Conservation (phyloP, 805 yeast species). For the Barnettozyma wickerhamii region DNA sequence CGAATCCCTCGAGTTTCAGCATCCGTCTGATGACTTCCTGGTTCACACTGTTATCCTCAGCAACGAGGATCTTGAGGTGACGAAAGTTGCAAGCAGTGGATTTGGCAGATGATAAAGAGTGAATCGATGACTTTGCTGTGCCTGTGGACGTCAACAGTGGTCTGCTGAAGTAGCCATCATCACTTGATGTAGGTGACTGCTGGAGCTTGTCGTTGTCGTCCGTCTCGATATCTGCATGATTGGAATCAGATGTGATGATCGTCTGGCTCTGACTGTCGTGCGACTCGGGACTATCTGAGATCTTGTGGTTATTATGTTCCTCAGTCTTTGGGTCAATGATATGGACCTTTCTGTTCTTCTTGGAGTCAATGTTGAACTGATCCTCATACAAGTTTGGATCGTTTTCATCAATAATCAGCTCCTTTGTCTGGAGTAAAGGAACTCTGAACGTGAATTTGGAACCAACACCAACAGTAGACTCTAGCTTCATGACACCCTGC, state of each 20-base stretch:
- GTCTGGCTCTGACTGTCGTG: not conserved
- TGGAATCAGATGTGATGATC: not conserved
- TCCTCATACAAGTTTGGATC: conserved; percentile 51
- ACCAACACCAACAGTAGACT: conserved; percentile 77
- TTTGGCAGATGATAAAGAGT: conserved; percentile 5
- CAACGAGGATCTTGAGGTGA: conserved; percentile 62
- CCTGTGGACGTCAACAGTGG: conserved; percentile 36
- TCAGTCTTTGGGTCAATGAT: conserved; percentile 27
- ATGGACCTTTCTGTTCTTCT: conserved; percentile 42
- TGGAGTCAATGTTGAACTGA: conserved; percentile 56
- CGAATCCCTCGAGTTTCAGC: conserved; percentile 79
- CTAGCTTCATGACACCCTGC: conserved; percentile 78
- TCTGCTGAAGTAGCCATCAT: conserved; percentile 21
- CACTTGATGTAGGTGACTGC: not conserved
- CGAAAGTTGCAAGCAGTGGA: conserved; percentile 19
- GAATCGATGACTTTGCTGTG: conserved; percentile 30
- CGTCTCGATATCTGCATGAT: not conserved
- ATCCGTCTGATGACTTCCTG: conserved; percentile 91
- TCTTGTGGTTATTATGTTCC: not conserved
- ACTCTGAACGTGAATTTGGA: conserved; percentile 79
- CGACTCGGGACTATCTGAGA: not conserved
- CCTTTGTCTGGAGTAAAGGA: conserved; percentile 57
- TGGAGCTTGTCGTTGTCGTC: not conserved
- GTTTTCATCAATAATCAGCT: conserved; percentile 25
- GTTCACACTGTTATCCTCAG: conserved; percentile 91